Base-by-base conservation (phyloP, 345 rosid species). In the Ceriops zippeliana region DNA sequence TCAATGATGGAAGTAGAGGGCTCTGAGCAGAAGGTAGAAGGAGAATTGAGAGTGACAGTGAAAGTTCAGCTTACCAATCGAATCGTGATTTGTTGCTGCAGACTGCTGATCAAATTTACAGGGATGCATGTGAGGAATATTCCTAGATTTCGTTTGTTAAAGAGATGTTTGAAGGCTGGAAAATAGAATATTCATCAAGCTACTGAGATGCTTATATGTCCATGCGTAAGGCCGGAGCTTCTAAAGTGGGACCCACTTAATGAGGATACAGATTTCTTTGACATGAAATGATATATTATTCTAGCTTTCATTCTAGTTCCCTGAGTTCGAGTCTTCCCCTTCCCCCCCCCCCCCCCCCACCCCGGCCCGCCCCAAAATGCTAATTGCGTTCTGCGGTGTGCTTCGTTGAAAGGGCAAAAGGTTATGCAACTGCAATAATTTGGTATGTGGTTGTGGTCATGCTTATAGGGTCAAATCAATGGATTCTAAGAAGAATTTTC, bases 11-110 rank as follows among this genome's bases (percentile, higher is more conserved):
- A 89, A 67, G 42, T 86, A 31, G 93, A 91, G 30, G 63, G 72
- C 71, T 69, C 87, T 49, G 68, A 74, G 75, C 82, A 73, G 75
- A 91, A 85, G 85, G 68, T 88, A 74, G 98, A 93, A 84, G 98
- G 97, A 70, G 98, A 93, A 84, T 91, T 96, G 13, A 93, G 83
- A 93, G 98, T 65, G 96, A 93, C 74, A 83, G 86, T 76, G 98
- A 93, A 77, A 84, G 78, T 75, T 78, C 82, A 69, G 96, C 97
- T 69, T 91, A 89, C 73, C 80, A 78, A 79, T 91, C 92, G 63
- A 85, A 76, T 73, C 80, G 93, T 32, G 86, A 83, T 67, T 68
- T 65, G 72, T 78, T 89, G 76, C 93, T 95, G 65, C 84, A 83
- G 75, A 80, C 85, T 52, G 97, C 93, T 28, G 93, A 85, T 82